Evolutionary conservation across 768 basidiomycete genomes (phyloP), one percentile per base, ranked within the genome.

Genomic region (Leccinum olivaceopallidum): DNA sequence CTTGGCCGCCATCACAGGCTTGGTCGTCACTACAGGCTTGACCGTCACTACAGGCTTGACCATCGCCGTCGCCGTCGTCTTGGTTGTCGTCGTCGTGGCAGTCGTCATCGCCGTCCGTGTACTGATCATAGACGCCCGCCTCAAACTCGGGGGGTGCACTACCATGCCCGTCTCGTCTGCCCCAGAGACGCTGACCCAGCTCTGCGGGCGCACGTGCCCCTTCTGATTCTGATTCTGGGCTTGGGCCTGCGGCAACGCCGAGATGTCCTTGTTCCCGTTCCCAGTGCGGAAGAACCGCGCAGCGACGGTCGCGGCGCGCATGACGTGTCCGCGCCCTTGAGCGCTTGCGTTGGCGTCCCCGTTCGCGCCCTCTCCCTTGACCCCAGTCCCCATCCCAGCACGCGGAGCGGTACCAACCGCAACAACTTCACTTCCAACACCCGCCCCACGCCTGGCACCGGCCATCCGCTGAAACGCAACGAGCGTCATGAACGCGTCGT

Each of bases 401-500:
- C 44, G 44, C 44, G 8, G n/a, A 20, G 12, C 44, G 13, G 42
- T 12, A n/a, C 42, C 9, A 5, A n/a, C 42, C 10, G 10, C 44
- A 22, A 5, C n/a, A n/a, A 12, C 20, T 47, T 47, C 20, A 36
- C 24, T 16, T 28, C 22, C 32, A 6, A n/a, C 5, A 3, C 56
- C 49, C 5, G n/a, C 1, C 3, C 30, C 22, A 13, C 75, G 73
- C 22, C 73, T 71, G 0, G 85, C 87, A 56, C 88, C 86, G 13
- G 90, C 72, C 42, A 94, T 80, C 66, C 83, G 77, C 67, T 94
- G 91, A 32, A 93, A 77, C 13, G 79, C 83, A 47, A 89, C 83
- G 30, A 94, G 80, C 55, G 77, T 76, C 78, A 89, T 78, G 67
- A 89, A 84, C 4, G 92, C 88, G 62, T 90, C 87, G 71, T 94